These are phyloP conservation scores for Tephrocybe sp. DNA, from an alignment of 768 basidiomycete species.

Conservation along the genomic window DNA sequence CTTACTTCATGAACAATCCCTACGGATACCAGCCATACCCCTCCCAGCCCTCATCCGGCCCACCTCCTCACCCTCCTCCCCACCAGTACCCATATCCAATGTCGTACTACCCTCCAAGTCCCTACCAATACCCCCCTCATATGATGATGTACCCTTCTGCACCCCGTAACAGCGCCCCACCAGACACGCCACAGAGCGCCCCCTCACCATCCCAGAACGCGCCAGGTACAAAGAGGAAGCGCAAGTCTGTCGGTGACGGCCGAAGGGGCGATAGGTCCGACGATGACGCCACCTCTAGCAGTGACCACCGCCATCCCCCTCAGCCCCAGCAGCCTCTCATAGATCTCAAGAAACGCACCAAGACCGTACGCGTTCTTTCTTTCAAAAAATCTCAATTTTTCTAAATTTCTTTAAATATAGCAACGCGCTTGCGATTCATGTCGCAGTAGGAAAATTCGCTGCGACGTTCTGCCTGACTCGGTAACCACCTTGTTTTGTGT, in stretches of 20 bases:
- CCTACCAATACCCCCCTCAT: constrained; percentile 63
- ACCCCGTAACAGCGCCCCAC: constrained; percentile 33
- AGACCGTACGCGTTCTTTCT: constrained; percentile 55
- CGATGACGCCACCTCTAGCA: constrained; percentile 55
- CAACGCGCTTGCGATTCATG: constrained; percentile 90
- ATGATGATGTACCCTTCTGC: constrained; percentile 65
- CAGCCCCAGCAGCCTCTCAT: constrained; percentile 27
- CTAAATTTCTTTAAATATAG: constrained; percentile 20
- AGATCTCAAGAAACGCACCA: constrained; percentile 85
- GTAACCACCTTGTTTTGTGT: constrained; percentile 20
- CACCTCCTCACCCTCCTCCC: constrained; percentile 34
- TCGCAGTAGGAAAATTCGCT: constrained; percentile 89
- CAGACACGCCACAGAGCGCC: constrained; percentile 32
- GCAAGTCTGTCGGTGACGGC: constrained; percentile 40
- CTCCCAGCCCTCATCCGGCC: constrained; percentile 29
- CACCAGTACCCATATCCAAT: constrained; percentile 56
- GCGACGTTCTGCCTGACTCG: constrained; percentile 79
- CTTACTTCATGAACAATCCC: constrained; percentile 66
- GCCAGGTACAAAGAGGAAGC: constrained; percentile 59
- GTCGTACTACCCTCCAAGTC: constrained; percentile 46
- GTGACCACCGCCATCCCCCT: constrained; percentile 33
- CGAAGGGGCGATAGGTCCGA: constrained; percentile 46
- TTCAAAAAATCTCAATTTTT: neutral
- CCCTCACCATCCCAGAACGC: constrained; percentile 30
- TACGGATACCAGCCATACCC: constrained; percentile 30